A percentile compares a stretch with the other conserved stretches of the same genome.
Conservation (phyloP, 345 rosid species). For the Syzygium grande region DNA sequence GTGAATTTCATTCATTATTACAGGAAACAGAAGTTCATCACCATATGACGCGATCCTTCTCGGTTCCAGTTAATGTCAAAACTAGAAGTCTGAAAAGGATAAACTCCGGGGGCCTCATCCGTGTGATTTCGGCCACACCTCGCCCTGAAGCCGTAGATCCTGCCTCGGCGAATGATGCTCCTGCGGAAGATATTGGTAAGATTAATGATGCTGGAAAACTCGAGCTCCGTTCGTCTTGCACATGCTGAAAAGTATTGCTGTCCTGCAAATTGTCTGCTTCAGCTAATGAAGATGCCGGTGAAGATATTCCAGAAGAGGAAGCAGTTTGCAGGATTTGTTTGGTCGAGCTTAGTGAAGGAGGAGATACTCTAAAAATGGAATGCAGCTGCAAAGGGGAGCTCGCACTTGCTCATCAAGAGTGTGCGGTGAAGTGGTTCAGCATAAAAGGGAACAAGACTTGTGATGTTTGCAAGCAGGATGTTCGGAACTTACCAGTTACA, state of each 20-base stretch:
- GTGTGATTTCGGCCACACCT: slow-evolving; percentile 34
- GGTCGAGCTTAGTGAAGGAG: slow-evolving; percentile 50
- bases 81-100: slow-evolving; percentile 26
- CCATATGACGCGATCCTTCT: slow-evolving; percentile 37
- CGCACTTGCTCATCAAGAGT: slow-evolving; percentile 59
- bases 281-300: slow-evolving; percentile 28
- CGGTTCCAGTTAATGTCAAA: slow-evolving; percentile 43
- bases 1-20: background rate
- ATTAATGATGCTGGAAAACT: background rate
- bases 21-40: slow-evolving; percentile 26
- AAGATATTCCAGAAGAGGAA: slow-evolving; percentile 56
- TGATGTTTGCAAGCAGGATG: slow-evolving; percentile 57
- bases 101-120: slow-evolving; percentile 40
- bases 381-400: slow-evolving; percentile 65
- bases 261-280: background rate
- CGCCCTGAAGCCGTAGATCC: slow-evolving; percentile 11
- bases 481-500: slow-evolving; percentile 48
- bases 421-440: slow-evolving; percentile 61
- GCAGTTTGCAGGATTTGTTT: slow-evolving; percentile 59
- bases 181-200: slow-evolving; percentile 22
- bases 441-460: slow-evolving; percentile 51
- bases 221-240: background rate
- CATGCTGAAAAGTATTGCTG: background rate
- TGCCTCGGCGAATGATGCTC: slow-evolving; percentile 9
- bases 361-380: slow-evolving; percentile 50